Conservation (phyloP, 306 rosid genomes). For the Vigna mungo region DNA sequence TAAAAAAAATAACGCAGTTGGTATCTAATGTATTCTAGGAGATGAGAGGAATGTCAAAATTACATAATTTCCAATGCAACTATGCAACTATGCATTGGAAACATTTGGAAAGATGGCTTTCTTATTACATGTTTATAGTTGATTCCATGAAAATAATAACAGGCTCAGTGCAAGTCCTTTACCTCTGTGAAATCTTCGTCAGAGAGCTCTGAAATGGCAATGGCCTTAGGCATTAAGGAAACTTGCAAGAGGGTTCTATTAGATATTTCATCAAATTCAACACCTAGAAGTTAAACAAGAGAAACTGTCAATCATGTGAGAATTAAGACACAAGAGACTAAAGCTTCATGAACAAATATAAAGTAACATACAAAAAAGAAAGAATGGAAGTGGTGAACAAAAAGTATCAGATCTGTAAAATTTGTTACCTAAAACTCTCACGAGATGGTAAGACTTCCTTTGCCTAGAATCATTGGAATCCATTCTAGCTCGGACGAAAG, state of each 20-base stretch:
- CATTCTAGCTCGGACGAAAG: slow-evolving; percentile 54
- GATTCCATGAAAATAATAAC: slow-evolving; percentile 18
- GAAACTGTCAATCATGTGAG: slow-evolving; percentile 10
- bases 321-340: not conserved
- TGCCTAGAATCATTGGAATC: slow-evolving; percentile 45
- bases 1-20: slow-evolving; percentile 39
- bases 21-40: slow-evolving; percentile 5
- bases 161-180: slow-evolving; percentile 27
- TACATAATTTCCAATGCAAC: not conserved
- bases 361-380: slow-evolving; percentile 6
- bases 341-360: slow-evolving; percentile 13
- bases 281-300: slow-evolving; percentile 53
- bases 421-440: slow-evolving; percentile 50
- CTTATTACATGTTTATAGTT: slow-evolving; percentile 29
- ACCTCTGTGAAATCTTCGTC: slow-evolving; percentile 80
- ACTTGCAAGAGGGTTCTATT: slow-evolving; percentile 59
- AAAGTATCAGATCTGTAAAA: slow-evolving; percentile 15
- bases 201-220: slow-evolving; percentile 62
- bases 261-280: slow-evolving; percentile 37
- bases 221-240: slow-evolving; percentile 46
- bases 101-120: not conserved
- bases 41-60: not conserved
- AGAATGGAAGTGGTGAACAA: not conserved
- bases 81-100: not conserved
- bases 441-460: slow-evolving; percentile 43